phyloP scores from a whole-genome alignment of 1,284 basidiomycete species.

The Rhodotorula sp. region DNA sequence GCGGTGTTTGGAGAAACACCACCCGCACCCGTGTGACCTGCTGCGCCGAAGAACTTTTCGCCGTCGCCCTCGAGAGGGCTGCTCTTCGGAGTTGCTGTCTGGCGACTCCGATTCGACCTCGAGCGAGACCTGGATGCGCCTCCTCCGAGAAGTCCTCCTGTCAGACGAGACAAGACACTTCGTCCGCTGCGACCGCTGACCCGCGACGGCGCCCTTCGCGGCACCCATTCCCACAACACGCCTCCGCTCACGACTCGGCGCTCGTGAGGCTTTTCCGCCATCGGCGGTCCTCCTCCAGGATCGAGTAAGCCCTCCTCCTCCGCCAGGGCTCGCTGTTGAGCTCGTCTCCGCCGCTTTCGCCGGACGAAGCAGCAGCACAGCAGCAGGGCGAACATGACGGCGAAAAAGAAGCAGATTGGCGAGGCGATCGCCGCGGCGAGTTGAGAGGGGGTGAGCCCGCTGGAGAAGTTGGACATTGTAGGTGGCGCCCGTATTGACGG shows the following conservation, averaged over 20 bases:
- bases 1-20: neutral
- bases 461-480: neutral
- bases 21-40: neutral
- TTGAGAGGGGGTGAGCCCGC: slow-evolving; percentile 12
- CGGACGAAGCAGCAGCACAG: slow-evolving; percentile 10
- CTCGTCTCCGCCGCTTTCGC: neutral
- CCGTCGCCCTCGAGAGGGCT: neutral
- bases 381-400: slow-evolving; percentile 13
- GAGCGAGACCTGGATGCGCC: neutral
- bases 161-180: slow-evolving; percentile 2
- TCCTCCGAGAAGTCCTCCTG: neutral
- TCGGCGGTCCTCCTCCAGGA: neutral
- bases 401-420: slow-evolving; percentile 29
- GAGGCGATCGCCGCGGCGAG: slow-evolving; percentile 25
- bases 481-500: neutral
- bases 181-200: neutral
- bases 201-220: neutral
- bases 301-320: slow-evolving; percentile 4
- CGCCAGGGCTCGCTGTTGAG: neutral
- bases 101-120: neutral
- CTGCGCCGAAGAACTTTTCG: neutral
- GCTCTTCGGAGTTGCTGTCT: neutral
- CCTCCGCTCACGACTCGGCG: neutral
- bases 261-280: neutral
- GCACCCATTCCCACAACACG: slow-evolving; percentile 13